Conservation (phyloP, 768 basidiomycete species). For the Hebeloma cylindrosporum region DNA sequence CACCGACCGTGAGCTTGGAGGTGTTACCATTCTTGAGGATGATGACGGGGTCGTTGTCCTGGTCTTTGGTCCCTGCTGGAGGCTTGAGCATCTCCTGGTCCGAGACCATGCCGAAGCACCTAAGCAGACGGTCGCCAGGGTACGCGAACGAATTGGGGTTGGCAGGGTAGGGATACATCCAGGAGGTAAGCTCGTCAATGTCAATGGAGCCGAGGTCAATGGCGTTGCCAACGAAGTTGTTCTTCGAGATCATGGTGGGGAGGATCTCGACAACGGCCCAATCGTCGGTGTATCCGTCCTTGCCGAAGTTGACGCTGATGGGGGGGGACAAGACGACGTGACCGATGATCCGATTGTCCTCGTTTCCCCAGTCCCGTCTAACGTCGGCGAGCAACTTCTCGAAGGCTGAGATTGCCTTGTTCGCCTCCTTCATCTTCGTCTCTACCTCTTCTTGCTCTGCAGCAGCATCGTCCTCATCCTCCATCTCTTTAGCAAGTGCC, state of each 20-base stretch:
- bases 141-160: slow-evolving; percentile 25
- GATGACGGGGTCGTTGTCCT: slow-evolving; percentile 24
- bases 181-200: slow-evolving; percentile 8
- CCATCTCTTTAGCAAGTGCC: slow-evolving; percentile 2
- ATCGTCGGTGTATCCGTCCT: slow-evolving; percentile 25
- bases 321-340: slow-evolving; percentile 30
- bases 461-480: slow-evolving; percentile 5
- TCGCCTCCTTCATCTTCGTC: slow-evolving; percentile 8
- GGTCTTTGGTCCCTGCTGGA: not conserved
- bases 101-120: slow-evolving; percentile 24
- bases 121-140: slow-evolving; percentile 29
- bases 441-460: not conserved
- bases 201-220: slow-evolving; percentile 26
- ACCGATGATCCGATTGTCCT: slow-evolving; percentile 25
- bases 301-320: slow-evolving; percentile 15
- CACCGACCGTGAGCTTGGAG: slow-evolving; percentile 32
- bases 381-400: slow-evolving; percentile 21
- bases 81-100: slow-evolving; percentile 32
- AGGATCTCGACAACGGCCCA: slow-evolving; percentile 26
- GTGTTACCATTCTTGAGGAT: slow-evolving; percentile 33
- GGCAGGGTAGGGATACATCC: slow-evolving; percentile 17
- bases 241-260: slow-evolving; percentile 18
- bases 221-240: slow-evolving; percentile 27
- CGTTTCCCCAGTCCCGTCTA: slow-evolving; percentile 20
- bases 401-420: slow-evolving; percentile 10